Base-by-base conservation (phyloP, 306 rosid species). In the Begonia loranthoides region DNA sequence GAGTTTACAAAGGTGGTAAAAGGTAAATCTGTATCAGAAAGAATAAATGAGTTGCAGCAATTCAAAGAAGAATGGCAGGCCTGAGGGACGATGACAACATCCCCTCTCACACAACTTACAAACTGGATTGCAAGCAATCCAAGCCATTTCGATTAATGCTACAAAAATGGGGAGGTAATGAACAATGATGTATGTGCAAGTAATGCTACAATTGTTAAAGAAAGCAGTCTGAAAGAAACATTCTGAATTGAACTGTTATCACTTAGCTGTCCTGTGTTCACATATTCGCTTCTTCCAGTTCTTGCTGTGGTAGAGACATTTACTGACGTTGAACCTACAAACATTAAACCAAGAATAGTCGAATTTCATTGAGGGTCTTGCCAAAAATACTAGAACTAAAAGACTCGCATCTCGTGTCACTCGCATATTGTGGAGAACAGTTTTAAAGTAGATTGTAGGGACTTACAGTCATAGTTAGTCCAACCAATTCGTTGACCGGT, bases 391-490 rank as follows among this genome's bases (percentile, higher is more conserved):
- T 4, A 28, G 36, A 28, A 28, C 36, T 28, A 28, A 28, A 28
- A 5, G 3, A 19, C 22, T 19, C 22, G 22, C 22, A n/a, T n/a
- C n/a, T 19, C 22, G 3, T 19, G 22, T 19, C 22, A 4, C 3
- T 19, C 2, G 22, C 22, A 19, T 19, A 19, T 19, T 19, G 22
- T 19, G 22, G 22, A 19, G 36, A 28, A 28, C 36, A 28, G 36
- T 19, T 19, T 19, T 19, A 19, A 19, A 19, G 22, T 19, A 0
- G 22, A 19, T 19, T 43, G 15, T 11, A 55, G 62, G 71, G 70
- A 80, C 99, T 92, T 75, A 92, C 99, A 92, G 78, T 92, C 88
- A 57, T 80, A 92, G 82, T 77, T 73, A 39, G 84, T 75, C 99
- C 99, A 92, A 65, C 99, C 99, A 46, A 92, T 78, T 55, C 87